Conservation (phyloP, 139 green algal species). For the Auxenochlorella pyrenoidosa region DNA sequence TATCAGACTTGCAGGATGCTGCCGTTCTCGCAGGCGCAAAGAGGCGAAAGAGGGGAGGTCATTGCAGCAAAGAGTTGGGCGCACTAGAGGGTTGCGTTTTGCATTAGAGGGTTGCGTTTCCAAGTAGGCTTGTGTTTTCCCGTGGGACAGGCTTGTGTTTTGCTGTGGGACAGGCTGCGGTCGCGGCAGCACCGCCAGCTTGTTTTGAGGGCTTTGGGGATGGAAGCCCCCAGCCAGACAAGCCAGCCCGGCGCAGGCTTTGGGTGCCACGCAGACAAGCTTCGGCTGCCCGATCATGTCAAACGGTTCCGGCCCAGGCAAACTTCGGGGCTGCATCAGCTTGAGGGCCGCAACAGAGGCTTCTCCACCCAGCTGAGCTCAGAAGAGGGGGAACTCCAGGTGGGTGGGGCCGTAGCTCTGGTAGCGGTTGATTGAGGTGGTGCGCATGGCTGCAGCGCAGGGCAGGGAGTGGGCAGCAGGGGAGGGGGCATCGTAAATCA, state of each 20-base stretch:
- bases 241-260: no score
- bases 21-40: neutral
- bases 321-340: no score
- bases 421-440: neutral
- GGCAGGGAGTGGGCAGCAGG: neutral
- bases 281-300: no score
- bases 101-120: neutral
- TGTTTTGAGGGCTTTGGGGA: no score
- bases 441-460: neutral
- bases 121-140: neutral
- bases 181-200: no score
- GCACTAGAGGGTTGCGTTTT: neutral
- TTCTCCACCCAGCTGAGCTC: neutral
- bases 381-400: constrained; percentile 3
- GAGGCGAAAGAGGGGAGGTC: neutral
- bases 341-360: no score
- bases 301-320: no score
- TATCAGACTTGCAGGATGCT: no score
- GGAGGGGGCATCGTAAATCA: neutral
- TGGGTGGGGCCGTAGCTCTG: neutral
- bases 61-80: neutral
- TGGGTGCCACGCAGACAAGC: no score
- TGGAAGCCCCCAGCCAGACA: no score
- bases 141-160: no score
- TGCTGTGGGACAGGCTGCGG: no score